Evolutionary conservation across 768 basidiomycete species (phyloP), one percentile per base, ranked within the genome.

Genomic region (Steccherinum ochraceum): DNA sequence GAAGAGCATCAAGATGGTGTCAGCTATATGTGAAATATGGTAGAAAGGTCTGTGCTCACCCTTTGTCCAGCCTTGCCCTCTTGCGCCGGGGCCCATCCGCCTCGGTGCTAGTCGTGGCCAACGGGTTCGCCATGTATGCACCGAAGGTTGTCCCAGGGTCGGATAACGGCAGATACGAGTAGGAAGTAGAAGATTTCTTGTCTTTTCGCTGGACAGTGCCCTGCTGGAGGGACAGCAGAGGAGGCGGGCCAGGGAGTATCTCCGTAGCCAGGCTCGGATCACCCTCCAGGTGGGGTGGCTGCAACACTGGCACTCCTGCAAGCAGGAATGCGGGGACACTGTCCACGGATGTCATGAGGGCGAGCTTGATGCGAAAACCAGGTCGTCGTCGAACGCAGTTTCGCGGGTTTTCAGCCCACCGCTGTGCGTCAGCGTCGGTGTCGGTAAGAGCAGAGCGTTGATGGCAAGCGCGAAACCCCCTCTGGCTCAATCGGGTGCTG

Each of bases 71-170:
- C 68, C 86, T 76, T 61, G 83, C 74, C 58, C 86, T 81, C 72
- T 91, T 88, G 64, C 82, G 71, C 66, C 82, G 77, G 49, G 81
- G 72, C 45, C 83, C 84, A 53, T 84, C 83, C 58, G 77, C 63
- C 61, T 83, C 83, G 61, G 77, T 73, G 56, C 60, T 55, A 47
- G 67, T 61, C 24, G 64, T 57, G 40, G 58, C 56, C 45, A 83
- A 74, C 63, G 84, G 78, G 54, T 79, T 79, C 57, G 81, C 76
- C 72, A 82, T 77, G 64, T 85, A 77, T 53, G 84, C 86, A 65
- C 85, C 81, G 73, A 89, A 93, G 21, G 89, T 93, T 60, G 90
- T 85, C 63, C 90, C 89, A 55, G 90, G 90, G 75, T 93, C 90
- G 62, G 83, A 81, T 55, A 80, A 70, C 44, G 89, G 89, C 64